These are phyloP conservation scores for Zymoseptoria ardabiliae DNA, from an alignment of 2,329 filamentous ascomycete genomes.

Conservation along the genomic window DNA sequence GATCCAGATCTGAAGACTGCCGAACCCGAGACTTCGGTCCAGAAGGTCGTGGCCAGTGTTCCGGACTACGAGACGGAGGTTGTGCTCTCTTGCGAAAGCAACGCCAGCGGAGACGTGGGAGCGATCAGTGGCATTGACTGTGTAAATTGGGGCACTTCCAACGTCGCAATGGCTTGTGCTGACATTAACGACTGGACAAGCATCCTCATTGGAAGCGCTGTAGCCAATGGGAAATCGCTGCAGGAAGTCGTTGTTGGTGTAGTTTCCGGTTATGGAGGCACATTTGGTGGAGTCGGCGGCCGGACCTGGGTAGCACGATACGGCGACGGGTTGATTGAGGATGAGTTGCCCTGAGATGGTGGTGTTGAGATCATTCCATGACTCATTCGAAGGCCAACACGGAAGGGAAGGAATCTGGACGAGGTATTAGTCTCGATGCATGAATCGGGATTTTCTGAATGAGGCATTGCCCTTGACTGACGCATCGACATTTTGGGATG, in stretches of 20 bases:
- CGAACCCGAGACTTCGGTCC: slow-evolving; percentile 2
- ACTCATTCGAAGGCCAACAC: slow-evolving; percentile 30
- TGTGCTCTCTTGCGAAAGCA: slow-evolving; percentile 28
- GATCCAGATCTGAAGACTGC: slow-evolving; percentile 8
- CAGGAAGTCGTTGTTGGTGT: slow-evolving; percentile 25
- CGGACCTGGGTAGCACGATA: slow-evolving; percentile 31
- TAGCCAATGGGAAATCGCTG: slow-evolving; percentile 23
- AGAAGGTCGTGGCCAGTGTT: slow-evolving; percentile 33
- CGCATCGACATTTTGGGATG: not conserved
- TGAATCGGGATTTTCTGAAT: not conserved
- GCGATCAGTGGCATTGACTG: slow-evolving; percentile 3
- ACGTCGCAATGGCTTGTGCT: slow-evolving; percentile 19
- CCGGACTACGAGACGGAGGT: slow-evolving; percentile 43
- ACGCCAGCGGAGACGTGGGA: slow-evolving; percentile 1
- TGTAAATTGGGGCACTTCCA: slow-evolving; percentile 13
- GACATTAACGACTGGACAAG: slow-evolving; percentile 18
- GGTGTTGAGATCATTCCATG: slow-evolving; percentile 30
- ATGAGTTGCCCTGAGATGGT: slow-evolving; percentile 31
- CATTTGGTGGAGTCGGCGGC: slow-evolving; percentile 21
- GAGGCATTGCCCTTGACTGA: not conserved
- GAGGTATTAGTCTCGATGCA: not conserved
- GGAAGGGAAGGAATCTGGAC: slow-evolving; percentile 9
- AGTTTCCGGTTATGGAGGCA: slow-evolving; percentile 19
- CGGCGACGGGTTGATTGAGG: slow-evolving; percentile 27
- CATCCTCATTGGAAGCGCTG: slow-evolving; percentile 22